These are phyloP conservation scores for Keqinozyma sinolaborantium DNA, from an alignment of 1,139 yeast genomes.

Conservation along the genomic window DNA sequence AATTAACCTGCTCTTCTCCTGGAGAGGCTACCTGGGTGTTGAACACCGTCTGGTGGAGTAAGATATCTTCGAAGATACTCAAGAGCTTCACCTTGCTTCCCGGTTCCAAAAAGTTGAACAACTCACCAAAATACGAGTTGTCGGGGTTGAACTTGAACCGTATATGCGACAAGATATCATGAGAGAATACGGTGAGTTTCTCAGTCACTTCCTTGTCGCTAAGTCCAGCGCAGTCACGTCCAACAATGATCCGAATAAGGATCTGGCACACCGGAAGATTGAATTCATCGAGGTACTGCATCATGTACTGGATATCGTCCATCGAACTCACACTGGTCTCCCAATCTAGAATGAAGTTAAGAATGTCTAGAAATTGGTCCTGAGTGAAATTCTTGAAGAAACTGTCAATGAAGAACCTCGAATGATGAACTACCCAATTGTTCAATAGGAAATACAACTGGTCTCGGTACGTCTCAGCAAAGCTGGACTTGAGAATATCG, in stretches of 20 bases:
- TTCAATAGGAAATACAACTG: constrained; percentile 12
- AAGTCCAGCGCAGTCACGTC: constrained; percentile 13
- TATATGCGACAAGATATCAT: constrained; percentile 39
- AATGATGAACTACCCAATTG: constrained; percentile 16
- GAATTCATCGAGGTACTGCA: constrained; percentile 41
- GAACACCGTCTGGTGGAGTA: constrained; percentile 18
- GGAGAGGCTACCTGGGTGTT: constrained; percentile 1
- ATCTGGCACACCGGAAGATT: constrained; percentile 53
- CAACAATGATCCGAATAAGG: constrained; percentile 22
- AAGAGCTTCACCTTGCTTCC: constrained; percentile 25
- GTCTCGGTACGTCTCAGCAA: constrained; percentile 3
- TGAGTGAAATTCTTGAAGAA: constrained; percentile 14
- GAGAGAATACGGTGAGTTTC: constrained; percentile 25
- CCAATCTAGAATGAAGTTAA: constrained; percentile 15
- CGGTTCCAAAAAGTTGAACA: constrained; percentile 31
- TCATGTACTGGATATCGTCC: constrained; percentile 16
- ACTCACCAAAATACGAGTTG: constrained; percentile 41
- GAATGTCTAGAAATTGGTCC: constrained; percentile 19
- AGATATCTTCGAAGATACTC: constrained; percentile 23
- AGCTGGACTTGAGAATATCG: not conserved
- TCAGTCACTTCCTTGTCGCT: constrained; percentile 9
- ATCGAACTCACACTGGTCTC: constrained; percentile 8
- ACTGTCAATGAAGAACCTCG: constrained; percentile 21
- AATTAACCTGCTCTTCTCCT: constrained; percentile 4
- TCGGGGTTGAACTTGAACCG: constrained; percentile 33